Evolutionary conservation across 257 asterid genomes (phyloP), one percentile per base, ranked within the genome.

Genomic region (Apocynum venetum): DNA sequence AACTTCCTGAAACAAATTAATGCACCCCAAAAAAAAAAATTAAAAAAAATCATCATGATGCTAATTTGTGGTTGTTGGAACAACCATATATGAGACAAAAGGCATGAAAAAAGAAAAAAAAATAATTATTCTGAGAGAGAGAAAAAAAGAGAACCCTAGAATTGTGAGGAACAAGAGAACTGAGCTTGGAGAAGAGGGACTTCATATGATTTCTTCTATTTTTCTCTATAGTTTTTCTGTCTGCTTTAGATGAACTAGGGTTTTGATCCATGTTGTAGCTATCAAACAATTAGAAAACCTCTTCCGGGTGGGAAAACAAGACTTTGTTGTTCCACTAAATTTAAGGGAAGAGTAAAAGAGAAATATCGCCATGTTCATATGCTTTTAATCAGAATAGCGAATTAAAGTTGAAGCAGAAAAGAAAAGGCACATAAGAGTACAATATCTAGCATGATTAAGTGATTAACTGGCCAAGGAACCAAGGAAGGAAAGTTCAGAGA

Each of bases 161-260:
- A 60, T 86, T 87, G 65, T 55, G 87, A 70, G 93, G 92, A 35
- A 93, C 74, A 13, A 93, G 91, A 67, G 90, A 86, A 19, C 2
- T 78, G 85, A 93, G 98, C 71, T 76, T 44, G 65, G 86, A 70
- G 74, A 79, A 83, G 56, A 93, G 95, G 78, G 79, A 66, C 79
- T 91, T 90, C 97, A 91, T 88, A 60, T 86, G 83, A 84, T 83
- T 81, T 81, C 98, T 89, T 72, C 97, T 71, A 56, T 90, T 89
- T 78, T 79, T 90, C 85, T 93, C 98, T 1, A 89, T 64, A 40
- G 91, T 93, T 59, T 91, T 93, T 82, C 93, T 87, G 82, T 91
- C 95, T 44, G 79, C 81, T 81, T 80, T 87, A 31, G 85, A 75
- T 52, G 85, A 82, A 81, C 85, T 80, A 81, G 87, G 88, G 82